Evolutionary conservation across 148 eudicot genomes (phyloP).

Genomic region (Drosera capensis): DNA sequence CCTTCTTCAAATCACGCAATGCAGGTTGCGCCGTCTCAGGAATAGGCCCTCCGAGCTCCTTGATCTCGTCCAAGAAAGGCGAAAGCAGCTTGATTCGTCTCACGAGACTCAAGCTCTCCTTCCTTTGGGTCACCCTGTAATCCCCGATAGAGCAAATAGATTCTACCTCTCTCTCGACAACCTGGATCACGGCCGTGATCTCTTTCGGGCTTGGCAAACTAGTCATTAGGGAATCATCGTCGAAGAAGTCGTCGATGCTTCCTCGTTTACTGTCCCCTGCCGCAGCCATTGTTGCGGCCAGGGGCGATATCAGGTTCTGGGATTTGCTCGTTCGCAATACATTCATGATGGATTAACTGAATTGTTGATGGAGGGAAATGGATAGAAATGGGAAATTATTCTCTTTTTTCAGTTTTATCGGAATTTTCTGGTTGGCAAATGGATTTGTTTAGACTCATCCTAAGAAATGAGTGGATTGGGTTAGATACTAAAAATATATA

Average conservation of each 20-base stretch:
- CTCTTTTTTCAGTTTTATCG: too few relatives aligned
- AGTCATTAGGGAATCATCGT: not conserved
- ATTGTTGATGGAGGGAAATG: too few relatives aligned
- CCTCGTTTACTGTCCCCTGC: not conserved
- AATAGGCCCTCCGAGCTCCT: slow-evolving; percentile 21
- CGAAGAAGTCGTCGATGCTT: not conserved
- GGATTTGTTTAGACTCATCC: too few relatives aligned
- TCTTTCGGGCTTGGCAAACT: not conserved
- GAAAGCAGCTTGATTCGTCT: slow-evolving; percentile 39
- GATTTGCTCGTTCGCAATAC: too few relatives aligned
- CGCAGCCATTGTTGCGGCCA: not conserved
- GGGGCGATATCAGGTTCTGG: not conserved
- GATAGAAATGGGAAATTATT: too few relatives aligned
- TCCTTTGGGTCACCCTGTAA: slow-evolving; percentile 45
- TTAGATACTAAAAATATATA: too few relatives aligned
- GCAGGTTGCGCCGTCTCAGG: slow-evolving; percentile 14
- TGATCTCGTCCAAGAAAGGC: slow-evolving; percentile 56
- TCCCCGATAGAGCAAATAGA: slow-evolving; percentile 32
- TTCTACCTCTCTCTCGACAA: slow-evolving; percentile 29
- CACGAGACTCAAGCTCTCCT: slow-evolving; percentile 35
- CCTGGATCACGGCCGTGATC: slow-evolving; percentile 13
- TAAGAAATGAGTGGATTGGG: too few relatives aligned
- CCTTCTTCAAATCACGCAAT: slow-evolving; percentile 29
- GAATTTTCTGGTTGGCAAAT: too few relatives aligned
- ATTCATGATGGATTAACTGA: too few relatives aligned